phyloP scores from a whole-genome alignment of 179 eudicot genomes.

The Silene vulgaris region DNA sequence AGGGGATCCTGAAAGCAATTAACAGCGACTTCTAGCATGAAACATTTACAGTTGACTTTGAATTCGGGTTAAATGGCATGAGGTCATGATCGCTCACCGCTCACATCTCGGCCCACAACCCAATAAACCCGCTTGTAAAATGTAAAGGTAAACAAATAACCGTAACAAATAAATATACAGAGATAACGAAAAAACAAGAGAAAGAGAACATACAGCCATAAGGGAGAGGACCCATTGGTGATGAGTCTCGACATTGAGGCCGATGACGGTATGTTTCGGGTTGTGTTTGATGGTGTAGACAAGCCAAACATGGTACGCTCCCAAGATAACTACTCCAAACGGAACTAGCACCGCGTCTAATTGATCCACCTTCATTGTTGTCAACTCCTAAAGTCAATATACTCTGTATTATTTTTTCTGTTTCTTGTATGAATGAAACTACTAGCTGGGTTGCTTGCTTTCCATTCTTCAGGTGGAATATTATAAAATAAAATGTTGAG shows the following conservation, averaged over 20 bases:
- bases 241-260: conserved; percentile 60
- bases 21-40: not conserved
- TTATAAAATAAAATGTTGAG: no score
- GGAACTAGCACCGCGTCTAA: conserved; percentile 53
- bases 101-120: no score
- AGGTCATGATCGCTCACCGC: no score
- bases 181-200: not conserved
- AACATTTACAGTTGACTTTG: no score
- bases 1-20: conserved; percentile 51
- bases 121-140: no score
- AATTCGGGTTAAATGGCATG: no score
- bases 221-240: conserved; percentile 52
- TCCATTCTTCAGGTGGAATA: not conserved
- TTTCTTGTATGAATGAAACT: not conserved
- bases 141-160: no score
- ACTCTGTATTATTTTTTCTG: no score
- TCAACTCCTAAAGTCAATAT: not conserved
- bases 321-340: conserved; percentile 40
- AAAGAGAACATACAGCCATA: conserved; percentile 44
- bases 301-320: conserved; percentile 58
- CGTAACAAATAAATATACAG: not conserved
- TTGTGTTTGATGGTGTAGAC: conserved; percentile 30
- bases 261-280: conserved; percentile 60
- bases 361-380: conserved; percentile 35
- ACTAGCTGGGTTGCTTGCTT: not conserved